Evolutionary conservation across 2,329 filamentous ascomycete species (phyloP).

Genomic region (Phyllosticta citribraziliensis): DNA sequence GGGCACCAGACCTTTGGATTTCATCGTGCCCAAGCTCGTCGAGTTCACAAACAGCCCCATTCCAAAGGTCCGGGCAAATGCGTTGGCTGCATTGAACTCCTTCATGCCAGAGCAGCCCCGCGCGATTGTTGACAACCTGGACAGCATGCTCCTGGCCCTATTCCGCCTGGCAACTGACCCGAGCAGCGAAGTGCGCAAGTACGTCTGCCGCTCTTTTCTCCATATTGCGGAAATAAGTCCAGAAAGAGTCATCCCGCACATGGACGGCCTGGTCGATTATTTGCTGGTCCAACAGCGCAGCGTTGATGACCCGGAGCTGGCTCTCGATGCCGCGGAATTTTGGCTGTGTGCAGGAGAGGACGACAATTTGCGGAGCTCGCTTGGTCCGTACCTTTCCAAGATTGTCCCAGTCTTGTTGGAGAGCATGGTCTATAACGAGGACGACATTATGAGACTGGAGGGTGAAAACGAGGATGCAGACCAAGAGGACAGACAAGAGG

Average conservation of each 20-base stretch:
- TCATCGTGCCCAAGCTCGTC: constrained; percentile 83
- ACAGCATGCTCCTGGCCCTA: constrained; percentile 70
- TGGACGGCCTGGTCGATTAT: constrained; percentile 82
- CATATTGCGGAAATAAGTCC: constrained; percentile 84
- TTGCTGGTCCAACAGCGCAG: constrained; percentile 83
- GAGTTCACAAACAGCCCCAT: constrained; percentile 70
- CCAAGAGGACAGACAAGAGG: constrained; percentile 77
- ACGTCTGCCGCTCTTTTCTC: constrained; percentile 89
- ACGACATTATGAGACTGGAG: constrained; percentile 79
- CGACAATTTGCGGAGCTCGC: constrained; percentile 61
- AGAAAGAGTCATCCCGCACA: constrained; percentile 81
- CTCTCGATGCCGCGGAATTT: constrained; percentile 92
- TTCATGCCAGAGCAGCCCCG: constrained; percentile 81
- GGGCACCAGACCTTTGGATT: constrained; percentile 76
- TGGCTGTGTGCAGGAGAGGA: constrained; percentile 93
- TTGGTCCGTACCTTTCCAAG: constrained; percentile 69
- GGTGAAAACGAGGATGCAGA: constrained; percentile 74
- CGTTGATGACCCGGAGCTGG: constrained; percentile 73
- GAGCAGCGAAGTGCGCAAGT: constrained; percentile 73
- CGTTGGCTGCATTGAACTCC: constrained; percentile 78
- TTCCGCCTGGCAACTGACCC: constrained; percentile 71
- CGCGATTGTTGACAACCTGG: constrained; percentile 69
- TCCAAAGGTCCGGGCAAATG: constrained; percentile 67
- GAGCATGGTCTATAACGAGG: constrained; percentile 93
- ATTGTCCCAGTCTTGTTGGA: constrained; percentile 86